Evolutionary conservation across 148 eudicot genomes (phyloP).

Genomic region (Chenopodium suecicum): DNA sequence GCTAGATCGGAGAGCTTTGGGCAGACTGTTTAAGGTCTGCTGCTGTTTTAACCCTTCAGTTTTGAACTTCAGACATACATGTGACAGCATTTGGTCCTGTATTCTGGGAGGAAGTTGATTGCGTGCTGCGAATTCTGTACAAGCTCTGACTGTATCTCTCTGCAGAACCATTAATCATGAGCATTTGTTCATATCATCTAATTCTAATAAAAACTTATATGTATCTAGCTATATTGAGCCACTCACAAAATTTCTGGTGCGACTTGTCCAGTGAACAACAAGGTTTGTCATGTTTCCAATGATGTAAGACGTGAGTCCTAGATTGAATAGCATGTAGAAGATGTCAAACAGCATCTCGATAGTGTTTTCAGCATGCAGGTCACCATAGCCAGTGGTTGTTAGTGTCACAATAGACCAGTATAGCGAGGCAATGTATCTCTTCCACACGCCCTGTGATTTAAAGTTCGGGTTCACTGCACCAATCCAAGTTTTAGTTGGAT

Average conservation of each 20-base stretch:
- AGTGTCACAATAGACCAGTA: constrained; percentile 92
- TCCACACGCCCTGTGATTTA: constrained; percentile 58
- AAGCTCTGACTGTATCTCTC: constrained; percentile 75
- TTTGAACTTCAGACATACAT: constrained; percentile 63
- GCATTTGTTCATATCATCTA: neutral
- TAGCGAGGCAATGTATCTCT: constrained; percentile 62
- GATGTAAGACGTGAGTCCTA: constrained; percentile 83
- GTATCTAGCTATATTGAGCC: neutral
- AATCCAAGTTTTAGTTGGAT: constrained; percentile 78
- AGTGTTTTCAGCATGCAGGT: constrained; percentile 76
- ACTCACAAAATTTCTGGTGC: constrained; percentile 58
- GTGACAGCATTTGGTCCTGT: constrained; percentile 77
- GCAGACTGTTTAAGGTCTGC: constrained; percentile 60
- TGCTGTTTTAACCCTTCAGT: constrained; percentile 79
- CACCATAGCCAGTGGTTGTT: constrained; percentile 91
- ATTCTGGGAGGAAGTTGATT: constrained; percentile 65
- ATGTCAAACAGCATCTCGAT: constrained; percentile 78
- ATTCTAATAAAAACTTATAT: neutral
- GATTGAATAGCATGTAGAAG: constrained; percentile 80
- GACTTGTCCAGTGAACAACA: constrained; percentile 88
- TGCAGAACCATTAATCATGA: constrained; percentile 32
- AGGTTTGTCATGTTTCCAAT: constrained; percentile 98
- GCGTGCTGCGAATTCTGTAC: constrained; percentile 64
- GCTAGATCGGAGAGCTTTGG: constrained; percentile 75
- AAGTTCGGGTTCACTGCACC: constrained; percentile 67